These are phyloP conservation scores for Trichoderma endophyticum DNA, from an alignment of 2,329 filamentous ascomycete species.

Conservation along the genomic window DNA sequence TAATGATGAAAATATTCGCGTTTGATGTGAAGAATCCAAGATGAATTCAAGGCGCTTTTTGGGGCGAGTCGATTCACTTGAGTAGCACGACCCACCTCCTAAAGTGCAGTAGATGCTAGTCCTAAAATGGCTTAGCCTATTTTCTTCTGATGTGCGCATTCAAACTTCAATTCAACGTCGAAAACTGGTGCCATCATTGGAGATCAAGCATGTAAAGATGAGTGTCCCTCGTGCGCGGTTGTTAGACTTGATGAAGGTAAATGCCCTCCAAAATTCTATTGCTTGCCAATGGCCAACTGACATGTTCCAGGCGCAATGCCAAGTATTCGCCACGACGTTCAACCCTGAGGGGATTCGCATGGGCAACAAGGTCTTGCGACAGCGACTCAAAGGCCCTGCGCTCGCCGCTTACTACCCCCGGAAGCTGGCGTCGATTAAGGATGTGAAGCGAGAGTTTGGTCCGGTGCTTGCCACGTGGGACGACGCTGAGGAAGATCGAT, in stretches of 20 bases:
- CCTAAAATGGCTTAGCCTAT: neutral
- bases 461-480: slow-evolving; percentile 67
- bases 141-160: neutral
- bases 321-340: slow-evolving; percentile 85
- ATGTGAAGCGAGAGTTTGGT: slow-evolving; percentile 67
- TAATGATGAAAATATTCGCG: neutral
- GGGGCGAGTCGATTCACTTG: neutral
- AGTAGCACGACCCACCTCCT: neutral
- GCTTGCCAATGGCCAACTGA: slow-evolving; percentile 24
- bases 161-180: slow-evolving; percentile 29
- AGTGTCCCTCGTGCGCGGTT: slow-evolving; percentile 60
- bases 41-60: neutral
- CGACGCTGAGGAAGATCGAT: slow-evolving; percentile 73
- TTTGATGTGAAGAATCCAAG: neutral
- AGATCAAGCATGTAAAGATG: slow-evolving; percentile 47
- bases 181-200: slow-evolving; percentile 25
- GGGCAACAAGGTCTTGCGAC: slow-evolving; percentile 88
- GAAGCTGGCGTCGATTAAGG: slow-evolving; percentile 65
- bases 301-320: slow-evolving; percentile 70
- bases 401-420: slow-evolving; percentile 87
- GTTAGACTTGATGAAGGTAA: slow-evolving; percentile 76
- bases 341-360: slow-evolving; percentile 80
- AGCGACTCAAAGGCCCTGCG: slow-evolving; percentile 79
- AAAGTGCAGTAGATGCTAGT: neutral
- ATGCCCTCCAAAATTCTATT: neutral